Evolutionary conservation across 805 yeast genomes (phyloP), one percentile per base, ranked within the genome.

Genomic region (Maudiozyma pseudohumilis): DNA sequence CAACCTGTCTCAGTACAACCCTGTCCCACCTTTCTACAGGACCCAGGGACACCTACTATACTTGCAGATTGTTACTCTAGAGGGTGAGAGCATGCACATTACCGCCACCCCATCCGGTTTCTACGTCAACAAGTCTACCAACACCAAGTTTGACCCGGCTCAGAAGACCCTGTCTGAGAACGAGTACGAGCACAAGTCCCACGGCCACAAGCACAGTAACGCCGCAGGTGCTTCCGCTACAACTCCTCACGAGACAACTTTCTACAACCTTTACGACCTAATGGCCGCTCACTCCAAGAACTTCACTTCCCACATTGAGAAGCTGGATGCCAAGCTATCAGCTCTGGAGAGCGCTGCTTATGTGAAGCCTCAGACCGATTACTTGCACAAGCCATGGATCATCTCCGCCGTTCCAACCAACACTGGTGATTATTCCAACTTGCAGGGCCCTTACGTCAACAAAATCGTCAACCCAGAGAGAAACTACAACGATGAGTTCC

Each of bases 401-500:
- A 47, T 59, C 27, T 49, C 61, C 15, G 45, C 58, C 29, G 39
- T 52, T n/a, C 52, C 55, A 25, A 22, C 55, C 16, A 52, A 50
- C 28, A 39, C 40, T 5, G 74, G 86, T 5, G 94, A 84, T 51
- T 51, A 71, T 34, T 72, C 77, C 18, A 68, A 79, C 45, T 59
- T 77, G 24, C 92, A 82, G 61, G 63, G 69, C 36, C 47, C 43
- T 18, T 43, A 51, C 21, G 35, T 45, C 7, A 44, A 45, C 24
- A 41, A 46, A 10, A 46, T 45, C 21, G 37, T 72, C 60, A 40
- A 41, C 13, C 33, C 43, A 28, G 44, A 65, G 65, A 79, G 79
- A 50, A 95, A 89, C 50, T 88, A 94, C 83, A 87, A 87, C 57
- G 95, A 82, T 47, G 96, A 92, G 49, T 77, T 77, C 53, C 97